Percentiles rank a stretch among this genome's conserved stretches.
Evolutionary conservation across 306 rosid genomes (phyloP).

Genomic region (Gastrolobium bilobum): DNA sequence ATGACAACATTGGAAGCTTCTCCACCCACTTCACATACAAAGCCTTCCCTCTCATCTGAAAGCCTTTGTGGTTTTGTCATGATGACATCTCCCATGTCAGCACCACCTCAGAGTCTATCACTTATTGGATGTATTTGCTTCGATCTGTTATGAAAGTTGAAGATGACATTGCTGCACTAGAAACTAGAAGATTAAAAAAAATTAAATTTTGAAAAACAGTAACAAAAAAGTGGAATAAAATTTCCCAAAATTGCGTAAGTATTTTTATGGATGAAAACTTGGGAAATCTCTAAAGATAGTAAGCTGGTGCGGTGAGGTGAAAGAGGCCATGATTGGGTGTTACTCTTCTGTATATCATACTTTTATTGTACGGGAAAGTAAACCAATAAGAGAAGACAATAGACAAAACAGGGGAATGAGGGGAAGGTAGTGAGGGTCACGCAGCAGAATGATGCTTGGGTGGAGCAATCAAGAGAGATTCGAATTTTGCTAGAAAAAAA

Average conservation of each 20-base stretch:
- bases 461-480: conserved; percentile 75
- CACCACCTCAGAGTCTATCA: neutral
- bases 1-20: neutral
- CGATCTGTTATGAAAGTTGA: conserved; percentile 21
- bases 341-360: conserved; percentile 40
- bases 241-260: neutral
- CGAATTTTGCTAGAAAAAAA: conserved; percentile 46
- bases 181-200: neutral
- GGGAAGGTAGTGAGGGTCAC: conserved; percentile 50
- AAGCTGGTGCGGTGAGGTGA: conserved; percentile 6
- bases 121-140: neutral
- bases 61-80: conserved; percentile 17
- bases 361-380: conserved; percentile 50
- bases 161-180: neutral
- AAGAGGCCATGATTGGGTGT: conserved; percentile 47
- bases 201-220: neutral
- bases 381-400: conserved; percentile 61
- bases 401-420: conserved; percentile 6
- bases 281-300: conserved; percentile 12
- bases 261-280: conserved; percentile 15
- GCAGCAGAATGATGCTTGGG: conserved; percentile 72
- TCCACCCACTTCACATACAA: neutral
- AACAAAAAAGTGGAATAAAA: conserved; percentile 1
- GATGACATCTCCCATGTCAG: conserved; percentile 24
- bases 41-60: neutral